Evolutionary conservation across 83 land plant species (phyloP), one percentile per base, ranked within the genome.

Genomic region (Picea abies): DNA sequence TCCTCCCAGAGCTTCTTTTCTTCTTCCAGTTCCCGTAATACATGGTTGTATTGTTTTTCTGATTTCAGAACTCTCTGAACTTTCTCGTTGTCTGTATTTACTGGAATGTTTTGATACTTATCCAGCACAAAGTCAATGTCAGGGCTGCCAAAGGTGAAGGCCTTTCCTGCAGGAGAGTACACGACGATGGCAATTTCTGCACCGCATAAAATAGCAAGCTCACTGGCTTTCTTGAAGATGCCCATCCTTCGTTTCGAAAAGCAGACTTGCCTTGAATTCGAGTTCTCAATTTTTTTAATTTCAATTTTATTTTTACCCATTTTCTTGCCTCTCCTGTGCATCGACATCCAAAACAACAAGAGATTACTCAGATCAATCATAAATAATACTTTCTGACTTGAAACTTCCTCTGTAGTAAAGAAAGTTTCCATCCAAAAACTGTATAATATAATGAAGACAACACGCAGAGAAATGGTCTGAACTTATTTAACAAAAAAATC

Each of bases 101-200:
- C 32, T 77, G 79, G 79, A 58, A 52, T 52, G 37, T 58, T 52
- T 14, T 56, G 79, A 77, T 56, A 58, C 56, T 77, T 77, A 39
- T 73, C 63, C 4, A 82, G 9, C 63, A 82, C 79, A 77, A n/a
- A 56, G 44, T 82, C 84, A 32, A 82, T 26, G 16, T 58, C 62
- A 9, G 80, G 84, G 10, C 63, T 60, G 7, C 66, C 80, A 39
- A 75, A 82, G 17, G 80, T 49, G 80, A 66, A 82, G 9, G 84
- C 41, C 25, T 76, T 82, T 19, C 84, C 84, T n/a, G 84, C 80
- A 4, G 84, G 84, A 69, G 84, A 82, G 63, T 58, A 75, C 3
- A 82, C 80, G 3, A 76, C 56, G 66, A 82, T 60, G 16, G 80
- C 84, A 60, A 82, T 78, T 41, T 82, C 58, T 41, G 69, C 80